A percentile compares a stretch with the other conserved stretches of the same genome.
Conservation (phyloP, 2,329 filamentous ascomycete species). For the Cephalotrichum gorgonifer region DNA sequence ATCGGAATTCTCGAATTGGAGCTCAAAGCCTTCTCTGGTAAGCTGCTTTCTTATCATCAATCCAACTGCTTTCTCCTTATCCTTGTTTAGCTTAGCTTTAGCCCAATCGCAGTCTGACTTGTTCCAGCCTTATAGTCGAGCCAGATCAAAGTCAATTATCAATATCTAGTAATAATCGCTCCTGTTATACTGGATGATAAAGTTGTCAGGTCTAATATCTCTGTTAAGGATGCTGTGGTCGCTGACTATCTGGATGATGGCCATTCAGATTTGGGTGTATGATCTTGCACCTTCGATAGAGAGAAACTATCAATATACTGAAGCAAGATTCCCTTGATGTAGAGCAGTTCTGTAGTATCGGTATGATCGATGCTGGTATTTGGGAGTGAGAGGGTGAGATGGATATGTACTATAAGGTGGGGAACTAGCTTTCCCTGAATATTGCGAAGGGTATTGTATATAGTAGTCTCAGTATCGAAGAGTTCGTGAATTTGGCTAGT, state of each 20-base stretch:
- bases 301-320: constrained; percentile 11
- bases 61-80: constrained; percentile 14
- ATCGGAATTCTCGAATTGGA: too few species aligned
- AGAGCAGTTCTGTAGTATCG: constrained; percentile 3
- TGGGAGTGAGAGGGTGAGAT: constrained; percentile 4
- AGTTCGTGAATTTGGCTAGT: not conserved
- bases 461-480: constrained; percentile 10
- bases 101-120: constrained; percentile 14
- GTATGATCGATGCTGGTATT: not conserved
- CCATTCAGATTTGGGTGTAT: constrained; percentile 7
- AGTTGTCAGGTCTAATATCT: constrained; percentile 14
- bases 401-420: constrained; percentile 7
- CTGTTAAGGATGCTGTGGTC: constrained; percentile 14
- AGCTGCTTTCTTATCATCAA: constrained; percentile 9
- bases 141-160: constrained; percentile 16
- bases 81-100: constrained; percentile 8
- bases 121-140: constrained; percentile 9
- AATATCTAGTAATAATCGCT: too few species aligned
- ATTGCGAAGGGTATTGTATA: constrained; percentile 9
- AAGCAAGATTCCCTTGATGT: constrained; percentile 11
- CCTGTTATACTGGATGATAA: constrained; percentile 11
- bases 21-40: too few species aligned
- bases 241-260: constrained; percentile 10
- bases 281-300: constrained; percentile 4
- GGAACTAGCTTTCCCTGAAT: constrained; percentile 12